phyloP scores from a whole-genome alignment of 1,284 basidiomycete genomes.

The Phlebopus sp. region DNA sequence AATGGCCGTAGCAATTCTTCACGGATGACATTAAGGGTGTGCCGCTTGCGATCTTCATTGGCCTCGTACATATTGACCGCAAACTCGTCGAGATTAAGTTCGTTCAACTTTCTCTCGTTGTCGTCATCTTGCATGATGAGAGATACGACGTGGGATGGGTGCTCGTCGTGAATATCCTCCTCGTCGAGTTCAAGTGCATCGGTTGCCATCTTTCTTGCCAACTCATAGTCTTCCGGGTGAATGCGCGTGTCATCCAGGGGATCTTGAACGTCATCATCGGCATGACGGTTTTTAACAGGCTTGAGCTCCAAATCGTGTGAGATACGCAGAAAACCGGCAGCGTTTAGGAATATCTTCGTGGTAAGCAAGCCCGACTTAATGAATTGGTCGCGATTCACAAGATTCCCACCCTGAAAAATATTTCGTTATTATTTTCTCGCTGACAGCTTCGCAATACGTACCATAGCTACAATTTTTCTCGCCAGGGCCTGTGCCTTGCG shows the following conservation, averaged over 20 bases:
- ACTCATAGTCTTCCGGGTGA: conserved; percentile 97
- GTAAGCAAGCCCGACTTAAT: conserved; percentile 78
- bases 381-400: conserved; percentile 84
- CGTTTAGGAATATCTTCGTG: conserved; percentile 88
- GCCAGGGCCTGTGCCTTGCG: conserved; percentile 89
- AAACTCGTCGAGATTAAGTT: conserved; percentile 96
- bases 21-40: conserved; percentile 86
- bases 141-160: conserved; percentile 83
- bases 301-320: conserved; percentile 65
- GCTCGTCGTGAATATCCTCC: conserved; percentile 88
- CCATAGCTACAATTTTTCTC: conserved; percentile 76
- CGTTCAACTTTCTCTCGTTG: conserved; percentile 80
- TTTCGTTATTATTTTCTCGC: conserved; percentile 9
- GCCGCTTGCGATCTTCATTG: conserved; percentile 83
- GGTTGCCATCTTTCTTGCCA: conserved; percentile 98
- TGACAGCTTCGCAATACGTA: conserved; percentile 33
- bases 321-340: conserved; percentile 88
- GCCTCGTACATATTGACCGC: conserved; percentile 87
- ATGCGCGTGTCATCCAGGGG: conserved; percentile 95
- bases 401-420: conserved; percentile 66
- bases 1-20: conserved; percentile 88
- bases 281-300: conserved; percentile 62
- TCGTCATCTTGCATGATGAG: conserved; percentile 85
- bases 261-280: conserved; percentile 77
- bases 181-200: conserved; percentile 95